Conservation (phyloP, 768 basidiomycete genomes). For the Aureoboletus auriporus region DNA sequence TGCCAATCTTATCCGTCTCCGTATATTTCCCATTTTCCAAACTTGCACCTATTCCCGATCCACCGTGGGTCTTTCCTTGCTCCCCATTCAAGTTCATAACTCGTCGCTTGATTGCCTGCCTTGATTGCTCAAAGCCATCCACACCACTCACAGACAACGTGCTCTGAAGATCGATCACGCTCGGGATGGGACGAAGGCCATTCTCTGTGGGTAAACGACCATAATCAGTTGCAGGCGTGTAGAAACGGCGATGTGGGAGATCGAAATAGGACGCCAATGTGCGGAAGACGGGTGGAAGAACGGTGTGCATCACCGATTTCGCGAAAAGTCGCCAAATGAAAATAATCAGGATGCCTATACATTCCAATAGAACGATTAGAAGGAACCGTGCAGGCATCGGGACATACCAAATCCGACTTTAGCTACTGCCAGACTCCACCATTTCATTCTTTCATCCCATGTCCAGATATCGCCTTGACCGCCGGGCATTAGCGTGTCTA, state of each 20-base stretch:
- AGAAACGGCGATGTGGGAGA: constrained; percentile 83
- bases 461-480: constrained; percentile 41
- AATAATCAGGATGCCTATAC: constrained; percentile 66
- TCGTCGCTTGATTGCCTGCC: constrained; percentile 27
- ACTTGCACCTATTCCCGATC: constrained; percentile 29
- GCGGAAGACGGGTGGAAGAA: constrained; percentile 85
- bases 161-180: constrained; percentile 74
- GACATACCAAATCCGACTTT: constrained; percentile 42
- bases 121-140: constrained; percentile 33
- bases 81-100: constrained; percentile 7
- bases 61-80: constrained; percentile 5
- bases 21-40: constrained; percentile 19
- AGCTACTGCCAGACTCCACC: constrained; percentile 34
- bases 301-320: constrained; percentile 67
- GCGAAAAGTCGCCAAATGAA: constrained; percentile 87
- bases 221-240: constrained; percentile 91
- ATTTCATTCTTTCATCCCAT: constrained; percentile 31
- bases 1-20: constrained; percentile 31
- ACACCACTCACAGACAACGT: constrained; percentile 39
- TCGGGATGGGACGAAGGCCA: constrained; percentile 70
- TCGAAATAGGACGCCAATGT: constrained; percentile 59
- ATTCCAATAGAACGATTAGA: background rate
- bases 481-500: constrained; percentile 50
- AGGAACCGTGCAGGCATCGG: background rate
- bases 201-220: constrained; percentile 57